These are phyloP conservation scores for Tricholoma saponaceum DNA, from an alignment of 768 basidiomycete species.

Conservation along the genomic window DNA sequence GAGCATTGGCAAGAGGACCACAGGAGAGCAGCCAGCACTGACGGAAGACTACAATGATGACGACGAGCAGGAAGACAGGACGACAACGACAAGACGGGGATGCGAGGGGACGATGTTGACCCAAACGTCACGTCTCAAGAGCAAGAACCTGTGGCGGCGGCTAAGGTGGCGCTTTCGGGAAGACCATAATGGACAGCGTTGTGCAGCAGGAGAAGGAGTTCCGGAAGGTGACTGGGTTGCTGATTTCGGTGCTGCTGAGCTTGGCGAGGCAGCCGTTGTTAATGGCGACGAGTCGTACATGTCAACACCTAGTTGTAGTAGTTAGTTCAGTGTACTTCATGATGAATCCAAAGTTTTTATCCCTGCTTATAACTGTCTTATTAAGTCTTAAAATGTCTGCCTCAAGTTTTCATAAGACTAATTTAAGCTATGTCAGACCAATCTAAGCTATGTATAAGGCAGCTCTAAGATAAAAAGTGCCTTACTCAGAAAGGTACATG, in stretches of 20 bases:
- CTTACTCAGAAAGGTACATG: conserved; percentile 4
- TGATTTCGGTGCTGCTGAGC: too few species aligned
- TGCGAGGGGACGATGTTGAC: too few species aligned
- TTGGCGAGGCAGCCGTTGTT: neutral
- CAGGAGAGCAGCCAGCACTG: too few species aligned
- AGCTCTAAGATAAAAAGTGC: neutral
- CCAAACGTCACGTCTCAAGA: too few species aligned
- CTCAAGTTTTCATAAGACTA: neutral
- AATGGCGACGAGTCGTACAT: neutral
- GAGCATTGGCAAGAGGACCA: too few species aligned
- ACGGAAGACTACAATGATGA: too few species aligned
- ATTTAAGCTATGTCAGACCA: neutral
- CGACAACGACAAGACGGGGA: too few species aligned
- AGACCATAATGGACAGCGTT: neutral
- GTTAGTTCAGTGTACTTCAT: neutral
- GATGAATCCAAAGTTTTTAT: neutral
- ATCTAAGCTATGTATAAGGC: neutral
- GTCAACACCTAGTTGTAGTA: neutral
- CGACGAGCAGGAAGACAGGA: too few species aligned
- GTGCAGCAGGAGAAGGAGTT: neutral
- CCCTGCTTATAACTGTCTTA: neutral
- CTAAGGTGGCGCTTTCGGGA: neutral
- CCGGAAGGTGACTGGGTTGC: too few species aligned
- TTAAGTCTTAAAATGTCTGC: neutral
- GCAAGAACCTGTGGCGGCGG: neutral